Base-by-base conservation (phyloP, 2,329 filamentous ascomycete species). In the Pseudocercospora musae region DNA sequence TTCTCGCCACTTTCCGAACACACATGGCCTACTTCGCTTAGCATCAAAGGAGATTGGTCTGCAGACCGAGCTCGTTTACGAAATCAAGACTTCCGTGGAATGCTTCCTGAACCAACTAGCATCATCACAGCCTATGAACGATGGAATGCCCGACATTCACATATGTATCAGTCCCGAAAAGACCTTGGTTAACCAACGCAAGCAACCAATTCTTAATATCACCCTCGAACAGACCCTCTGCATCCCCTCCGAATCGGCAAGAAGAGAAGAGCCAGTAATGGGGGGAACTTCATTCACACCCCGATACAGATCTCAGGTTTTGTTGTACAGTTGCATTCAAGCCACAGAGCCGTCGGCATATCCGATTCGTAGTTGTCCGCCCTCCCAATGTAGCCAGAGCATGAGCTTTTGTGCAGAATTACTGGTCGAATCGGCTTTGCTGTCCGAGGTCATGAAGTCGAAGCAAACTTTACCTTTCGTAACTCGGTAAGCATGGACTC, bases 351-450 rank as follows among this genome's bases (percentile, higher is more conserved):
- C 73, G 46, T 71, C 68, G 6, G 69, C 64, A 72, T 75, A 80
- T 49, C 78, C 78, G 60, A 80, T 80, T 13, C 78, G 78, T 4
- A 80, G 70, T 62, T 80, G 78, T 1, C 77, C 78, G 18, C 78
- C 78, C n/a, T 77, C 77, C 58, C 77, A 80, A 25, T 76, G 73
- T 2, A 80, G 73, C 78, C 78, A 80, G 13, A 80, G 77, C 78
- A 80, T 80, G 23, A 79, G 71, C 62, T 80, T 78, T 60, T 79
- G 77, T 0, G 77, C 75, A 4, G 65, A 61, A 31, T 68, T 69
- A 18, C 75, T 78, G 3, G 78, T 80, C 1, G 74, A 77, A 70
- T 80, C 78, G 48, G 77, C 78, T 53, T 78, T 75, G 8, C 74
- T 77, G 65, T 78, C 73, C 18, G 75, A 77, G 5, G 77, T 79